Percentiles rank a stretch among this genome's conserved stretches.
Conservation (phyloP, 1,284 basidiomycete species). For the Fistulina hepatica region DNA sequence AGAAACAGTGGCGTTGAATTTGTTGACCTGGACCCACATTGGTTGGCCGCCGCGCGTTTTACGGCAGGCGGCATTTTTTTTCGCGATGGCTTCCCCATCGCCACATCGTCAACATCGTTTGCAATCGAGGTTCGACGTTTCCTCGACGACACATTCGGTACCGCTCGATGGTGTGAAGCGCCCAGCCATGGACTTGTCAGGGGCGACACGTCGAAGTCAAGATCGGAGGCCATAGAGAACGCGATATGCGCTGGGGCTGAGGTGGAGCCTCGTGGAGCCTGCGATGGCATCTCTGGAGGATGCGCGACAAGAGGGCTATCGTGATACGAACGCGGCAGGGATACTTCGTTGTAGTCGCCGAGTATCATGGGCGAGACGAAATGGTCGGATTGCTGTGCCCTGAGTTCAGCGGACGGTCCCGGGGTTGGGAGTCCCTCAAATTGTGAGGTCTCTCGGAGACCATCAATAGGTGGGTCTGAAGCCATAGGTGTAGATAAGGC, state of each 20-base stretch:
- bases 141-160: constrained; percentile 3
- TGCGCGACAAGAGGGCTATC: constrained; percentile 9
- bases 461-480: constrained; percentile 1
- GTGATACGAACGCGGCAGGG: constrained; percentile 20
- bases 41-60: constrained; percentile 25
- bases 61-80: constrained; percentile 45
- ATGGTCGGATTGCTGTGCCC: constrained; percentile 47
- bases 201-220: constrained; percentile 64
- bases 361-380: constrained; percentile 55
- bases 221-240: constrained; percentile 40
- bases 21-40: constrained; percentile 42
- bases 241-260: constrained; percentile 58
- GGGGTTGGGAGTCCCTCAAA: constrained; percentile 64
- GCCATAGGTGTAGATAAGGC: constrained; percentile 2
- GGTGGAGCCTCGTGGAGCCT: constrained; percentile 29
- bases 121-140: constrained; percentile 23
- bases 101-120: constrained; percentile 22
- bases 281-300: not conserved
- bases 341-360: constrained; percentile 29
- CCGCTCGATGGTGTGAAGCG: constrained; percentile 2
- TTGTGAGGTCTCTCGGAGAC: constrained; percentile 20
- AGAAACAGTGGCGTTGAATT: constrained; percentile 53
- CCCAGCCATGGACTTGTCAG: constrained; percentile 69
- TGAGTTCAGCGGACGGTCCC: constrained; percentile 58
- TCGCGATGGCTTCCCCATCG: constrained; percentile 29